These are phyloP conservation scores for Leccinum obscurum DNA, from an alignment of 768 basidiomycete genomes.

Conservation along the genomic window DNA sequence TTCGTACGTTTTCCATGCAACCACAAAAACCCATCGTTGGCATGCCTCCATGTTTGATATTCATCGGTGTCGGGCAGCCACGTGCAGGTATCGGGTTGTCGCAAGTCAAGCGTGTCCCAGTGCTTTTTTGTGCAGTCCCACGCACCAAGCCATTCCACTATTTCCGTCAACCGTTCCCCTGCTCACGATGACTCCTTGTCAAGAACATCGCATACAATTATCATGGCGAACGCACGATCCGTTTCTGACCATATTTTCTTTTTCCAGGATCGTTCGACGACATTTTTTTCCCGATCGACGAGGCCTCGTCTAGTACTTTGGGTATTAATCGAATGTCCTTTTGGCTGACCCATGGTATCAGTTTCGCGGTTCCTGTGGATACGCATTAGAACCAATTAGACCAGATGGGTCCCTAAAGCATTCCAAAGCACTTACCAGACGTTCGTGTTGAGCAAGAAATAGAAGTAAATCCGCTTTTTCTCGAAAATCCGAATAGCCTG, in stretches of 20 bases:
- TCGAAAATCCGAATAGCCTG: not conserved
- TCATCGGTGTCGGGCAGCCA: not conserved
- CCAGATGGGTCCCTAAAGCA: not conserved
- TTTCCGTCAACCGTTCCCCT: not conserved
- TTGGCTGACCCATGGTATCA: not conserved
- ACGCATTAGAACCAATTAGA: not conserved
- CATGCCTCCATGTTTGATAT: not conserved
- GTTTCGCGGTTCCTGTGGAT: not conserved
- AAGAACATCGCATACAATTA: not conserved
- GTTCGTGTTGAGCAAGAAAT: not conserved
- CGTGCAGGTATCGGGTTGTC: not conserved
- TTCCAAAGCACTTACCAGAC: not conserved
- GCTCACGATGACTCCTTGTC: not conserved
- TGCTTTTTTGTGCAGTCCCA: not conserved
- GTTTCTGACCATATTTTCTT: not conserved
- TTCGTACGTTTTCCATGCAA: not conserved
- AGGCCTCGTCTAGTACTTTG: not conserved
- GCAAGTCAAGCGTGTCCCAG: not conserved
- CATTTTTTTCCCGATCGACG: not conserved
- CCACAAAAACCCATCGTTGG: not conserved
- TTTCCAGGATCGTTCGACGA: not conserved
- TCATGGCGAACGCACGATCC: not conserved
- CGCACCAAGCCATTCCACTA: not conserved
- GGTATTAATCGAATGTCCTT: not conserved
- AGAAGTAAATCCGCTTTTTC: not conserved